Base-by-base conservation (phyloP, 2,329 filamentous ascomycete genomes). In the Fusarium brevicatenulatum region DNA sequence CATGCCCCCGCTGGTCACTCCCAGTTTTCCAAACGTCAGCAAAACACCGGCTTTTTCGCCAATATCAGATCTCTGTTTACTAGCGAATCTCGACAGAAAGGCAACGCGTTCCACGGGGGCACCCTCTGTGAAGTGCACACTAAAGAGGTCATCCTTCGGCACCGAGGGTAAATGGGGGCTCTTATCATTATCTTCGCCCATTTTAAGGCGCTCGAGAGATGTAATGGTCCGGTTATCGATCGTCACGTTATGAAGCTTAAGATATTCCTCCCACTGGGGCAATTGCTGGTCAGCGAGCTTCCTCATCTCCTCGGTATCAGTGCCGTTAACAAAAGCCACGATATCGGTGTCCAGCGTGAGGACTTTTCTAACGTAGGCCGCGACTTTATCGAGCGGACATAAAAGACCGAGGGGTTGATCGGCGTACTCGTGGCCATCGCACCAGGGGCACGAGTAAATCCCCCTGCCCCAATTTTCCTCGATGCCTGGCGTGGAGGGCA, bases 391-490 rank as follows among this genome's bases (percentile, higher is more conserved):
- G 0, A 90, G 78, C 2, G 81, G 70, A 4, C 83, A 85, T 0
- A 91, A 77, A 39, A 91, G 82, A 3, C 89, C 89, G 3, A 91
- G 82, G 1, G 84, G 66, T 68, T 91, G 88, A 75, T 90, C 88
- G 0, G 85, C 86, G 77, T 91, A 88, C 79, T 91, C 89, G 70
- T 87, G 83, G 18, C 89, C 89, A 75, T 91, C 89, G 70, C 89
- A 91, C 89, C 89, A 91, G 0, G 89, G 88, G 61, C 89, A 91
- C 88, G 89, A 91, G 80, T 82, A 91, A 57, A 91, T 86, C 10
- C 89, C 90, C 66, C 87, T 83, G 54, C 88, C 89, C 85, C 87
- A 91, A 74, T 85, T 86, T 61, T 89, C 86, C 12, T 71, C 37
- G 1, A 91, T 60, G 1, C 90, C 89, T 0, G 89, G 88, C 0